Evolutionary conservation across 768 basidiomycete species (phyloP), one percentile per base, ranked within the genome.

Genomic region (Lanmaoa rubissima): DNA sequence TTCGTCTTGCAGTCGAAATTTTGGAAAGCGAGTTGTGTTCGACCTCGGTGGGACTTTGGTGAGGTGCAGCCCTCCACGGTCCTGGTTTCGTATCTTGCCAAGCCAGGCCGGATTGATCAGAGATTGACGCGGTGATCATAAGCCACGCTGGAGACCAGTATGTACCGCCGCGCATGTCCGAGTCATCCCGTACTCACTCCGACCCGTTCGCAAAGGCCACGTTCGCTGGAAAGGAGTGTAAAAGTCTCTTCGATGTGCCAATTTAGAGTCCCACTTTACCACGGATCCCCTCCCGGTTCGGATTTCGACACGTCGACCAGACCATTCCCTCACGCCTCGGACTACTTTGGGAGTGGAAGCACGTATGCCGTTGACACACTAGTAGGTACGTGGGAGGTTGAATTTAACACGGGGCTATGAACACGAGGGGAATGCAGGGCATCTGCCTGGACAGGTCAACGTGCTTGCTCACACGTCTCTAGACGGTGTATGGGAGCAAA

Each of bases 341-440:
- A 85, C 67, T 79, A 75, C 62, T 83, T 78, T 62, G 75, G 75
- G 28, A 83, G 85, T 58, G 84, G 83, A 1, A 81, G 79, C 55
- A 65, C 82, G 32, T 84, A 81, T 62, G 72, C 85, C 62, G 62
- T 84, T 53, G 79, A 85, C 59, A 76, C 81, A 1, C 75, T 81
- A 0, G 82, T 81, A 0, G 82, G 61, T 62, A 4, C 2, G 55
- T 51, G 32, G n/a, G 24, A 28, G 6, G 10, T 31, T 31, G 28
- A 6, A 31, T 31, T 7, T 31, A 31, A 31, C 35, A 31, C 6
- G 9, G 17, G 19, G 12, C 40, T 28, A 38, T 28, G 21, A 51
- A 21, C 21, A 14, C 4, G 19, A 44, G 19, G 21, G 16, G 28
- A 34, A 21, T 19, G n/a, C 41, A 55, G 61, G 83, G 0, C 83